Evolutionary conservation across 495 filamentous ascomycete species (phyloP).

Genomic region (Opeltia flavorubescens): DNA sequence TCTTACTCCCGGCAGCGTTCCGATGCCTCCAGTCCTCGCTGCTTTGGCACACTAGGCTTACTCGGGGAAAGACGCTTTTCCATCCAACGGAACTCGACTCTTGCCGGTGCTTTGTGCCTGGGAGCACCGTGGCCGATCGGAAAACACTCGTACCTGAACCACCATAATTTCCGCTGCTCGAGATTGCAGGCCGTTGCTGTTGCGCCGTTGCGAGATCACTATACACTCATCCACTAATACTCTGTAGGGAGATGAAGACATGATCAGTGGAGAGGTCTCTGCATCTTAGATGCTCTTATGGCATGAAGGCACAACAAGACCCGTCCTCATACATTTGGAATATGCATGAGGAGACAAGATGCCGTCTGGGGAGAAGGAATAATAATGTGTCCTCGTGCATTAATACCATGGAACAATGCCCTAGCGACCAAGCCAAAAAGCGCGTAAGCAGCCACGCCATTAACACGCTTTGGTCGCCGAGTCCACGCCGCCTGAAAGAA

Average conservation of each 20-base stretch:
- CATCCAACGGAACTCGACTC: background rate
- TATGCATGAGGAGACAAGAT: no score
- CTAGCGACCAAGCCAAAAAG: background rate
- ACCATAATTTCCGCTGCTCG: background rate
- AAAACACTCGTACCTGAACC: background rate
- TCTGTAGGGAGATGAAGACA: no score
- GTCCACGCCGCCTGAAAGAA: background rate
- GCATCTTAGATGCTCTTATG: no score
- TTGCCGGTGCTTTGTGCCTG: background rate
- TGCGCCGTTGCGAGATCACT: no score
- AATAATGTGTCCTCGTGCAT: background rate
- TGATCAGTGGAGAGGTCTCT: no score
- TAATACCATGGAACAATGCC: background rate
- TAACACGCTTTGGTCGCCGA: background rate
- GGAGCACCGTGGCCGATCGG: background rate
- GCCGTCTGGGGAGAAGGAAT: background rate
- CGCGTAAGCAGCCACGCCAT: background rate
- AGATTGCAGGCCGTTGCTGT: background rate
- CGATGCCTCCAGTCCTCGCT: background rate
- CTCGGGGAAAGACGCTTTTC: background rate
- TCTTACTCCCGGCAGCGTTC: background rate
- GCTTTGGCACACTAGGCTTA: background rate
- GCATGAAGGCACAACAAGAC: no score
- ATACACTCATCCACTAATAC: no score
- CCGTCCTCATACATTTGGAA: no score